phyloP scores from a whole-genome alignment of 805 yeast genomes.

The Candida montana region DNA sequence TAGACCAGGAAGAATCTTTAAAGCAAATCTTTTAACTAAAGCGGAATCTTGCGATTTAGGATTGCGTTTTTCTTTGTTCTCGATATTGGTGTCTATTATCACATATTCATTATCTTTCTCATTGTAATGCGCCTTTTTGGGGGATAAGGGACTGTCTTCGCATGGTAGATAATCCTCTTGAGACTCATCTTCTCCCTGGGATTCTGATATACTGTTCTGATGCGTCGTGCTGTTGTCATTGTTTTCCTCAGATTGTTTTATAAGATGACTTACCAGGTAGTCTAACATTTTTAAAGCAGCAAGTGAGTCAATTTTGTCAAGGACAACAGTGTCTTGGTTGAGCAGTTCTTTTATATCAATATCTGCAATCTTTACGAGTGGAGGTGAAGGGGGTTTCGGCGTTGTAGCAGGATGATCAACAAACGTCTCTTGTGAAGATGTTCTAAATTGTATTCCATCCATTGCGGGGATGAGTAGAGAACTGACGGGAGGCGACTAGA shows the following conservation, averaged over 20 bases:
- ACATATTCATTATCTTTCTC: not conserved
- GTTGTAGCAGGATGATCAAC: conserved; percentile 2
- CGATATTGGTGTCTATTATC: not conserved
- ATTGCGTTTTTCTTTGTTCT: not conserved
- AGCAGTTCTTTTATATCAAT: conserved; percentile 11
- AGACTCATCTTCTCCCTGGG: not conserved
- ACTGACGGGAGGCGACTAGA: too few relatives aligned
- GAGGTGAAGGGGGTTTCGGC: conserved; percentile 10
- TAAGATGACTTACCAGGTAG: conserved; percentile 2
- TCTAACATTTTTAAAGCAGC: conserved; percentile 11
- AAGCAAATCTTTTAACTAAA: conserved; percentile 20
- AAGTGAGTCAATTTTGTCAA: conserved; percentile 6
- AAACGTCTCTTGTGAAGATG: conserved; percentile 4
- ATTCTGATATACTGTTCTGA: too few relatives aligned
- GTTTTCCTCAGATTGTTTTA: not conserved
- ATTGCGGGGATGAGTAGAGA: not conserved
- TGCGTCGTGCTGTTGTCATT: not conserved
- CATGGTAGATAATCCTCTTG: conserved; percentile 2
- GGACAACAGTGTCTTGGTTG: not conserved
- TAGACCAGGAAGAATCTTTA: conserved; percentile 21
- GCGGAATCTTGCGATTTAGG: conserved; percentile 14
- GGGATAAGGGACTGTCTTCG: conserved; percentile 13
- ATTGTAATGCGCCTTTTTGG: conserved; percentile 13
- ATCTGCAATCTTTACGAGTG: conserved; percentile 6
- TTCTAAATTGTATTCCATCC: conserved; percentile 8